Evolutionary conservation across 306 rosid genomes (phyloP).

Genomic region (Quercus rubra): DNA sequence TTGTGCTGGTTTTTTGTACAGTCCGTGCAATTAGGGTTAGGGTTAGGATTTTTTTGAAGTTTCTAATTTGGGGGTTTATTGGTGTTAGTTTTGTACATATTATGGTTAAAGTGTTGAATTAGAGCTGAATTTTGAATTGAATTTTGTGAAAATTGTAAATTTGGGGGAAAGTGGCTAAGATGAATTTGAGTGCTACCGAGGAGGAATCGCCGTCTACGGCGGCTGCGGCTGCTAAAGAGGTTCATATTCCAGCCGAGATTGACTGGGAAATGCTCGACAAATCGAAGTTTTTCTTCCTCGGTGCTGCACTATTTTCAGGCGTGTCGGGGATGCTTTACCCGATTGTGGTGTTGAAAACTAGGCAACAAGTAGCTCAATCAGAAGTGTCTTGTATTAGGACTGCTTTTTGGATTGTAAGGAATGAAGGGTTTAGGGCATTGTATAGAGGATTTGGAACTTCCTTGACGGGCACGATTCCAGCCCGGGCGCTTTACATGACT

Average conservation of each 20-base stretch:
- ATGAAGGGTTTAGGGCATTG: constrained; percentile 70
- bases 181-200: constrained; percentile 60
- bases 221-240: constrained; percentile 33
- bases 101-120: constrained; percentile 4
- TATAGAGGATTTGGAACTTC: constrained; percentile 96
- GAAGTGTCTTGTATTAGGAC: constrained; percentile 59
- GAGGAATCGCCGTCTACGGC: constrained; percentile 48
- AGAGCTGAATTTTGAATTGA: constrained; percentile 7
- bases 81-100: neutral
- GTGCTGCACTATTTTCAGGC: constrained; percentile 84
- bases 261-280: constrained; percentile 93
- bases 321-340: constrained; percentile 79
- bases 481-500: constrained; percentile 80
- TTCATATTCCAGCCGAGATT: constrained; percentile 78
- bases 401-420: constrained; percentile 56
- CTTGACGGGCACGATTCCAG: constrained; percentile 76
- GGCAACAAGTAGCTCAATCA: constrained; percentile 78
- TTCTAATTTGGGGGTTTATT: neutral
- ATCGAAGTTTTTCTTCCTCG: constrained; percentile 78
- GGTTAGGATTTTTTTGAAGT: neutral
- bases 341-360: constrained; percentile 71
- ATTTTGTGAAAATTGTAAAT: neutral
- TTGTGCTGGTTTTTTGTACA: constrained; percentile 20
- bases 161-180: constrained; percentile 51
- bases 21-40: constrained; percentile 34